Percentiles rank a stretch among this genome's conserved stretches.
Evolutionary conservation across 768 basidiomycete species (phyloP).

Genomic region (Lepiota brunneoincarnata): DNA sequence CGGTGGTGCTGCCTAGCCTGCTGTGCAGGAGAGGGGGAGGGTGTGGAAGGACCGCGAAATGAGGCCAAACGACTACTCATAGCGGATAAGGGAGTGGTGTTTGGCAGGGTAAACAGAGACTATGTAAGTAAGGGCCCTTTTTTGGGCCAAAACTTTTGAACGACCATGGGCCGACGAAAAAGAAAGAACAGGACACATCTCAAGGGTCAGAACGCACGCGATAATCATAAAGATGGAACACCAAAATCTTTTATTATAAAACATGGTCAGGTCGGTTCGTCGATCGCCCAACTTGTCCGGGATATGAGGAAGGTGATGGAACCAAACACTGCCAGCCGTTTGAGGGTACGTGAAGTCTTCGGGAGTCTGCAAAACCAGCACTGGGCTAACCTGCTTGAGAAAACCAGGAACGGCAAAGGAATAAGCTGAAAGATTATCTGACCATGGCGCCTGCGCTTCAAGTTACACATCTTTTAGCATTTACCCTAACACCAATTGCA

Average conservation of each 20-base stretch:
- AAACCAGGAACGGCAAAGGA: slow-evolving; percentile 79
- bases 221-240: slow-evolving; percentile 29
- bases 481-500: slow-evolving; percentile 83
- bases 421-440: slow-evolving; percentile 92
- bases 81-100: neutral
- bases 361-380: neutral
- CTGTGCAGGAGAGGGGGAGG: slow-evolving; percentile 61
- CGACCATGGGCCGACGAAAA: slow-evolving; percentile 52
- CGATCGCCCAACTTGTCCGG: slow-evolving; percentile 83
- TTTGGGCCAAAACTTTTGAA: slow-evolving; percentile 13
- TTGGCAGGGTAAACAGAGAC: too few species aligned
- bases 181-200: slow-evolving; percentile 83
- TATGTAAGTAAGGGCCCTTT: neutral
- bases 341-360: slow-evolving; percentile 56
- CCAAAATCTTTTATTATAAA: slow-evolving; percentile 98
- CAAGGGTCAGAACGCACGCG: slow-evolving; percentile 48
- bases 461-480: slow-evolving; percentile 90
- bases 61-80: slow-evolving; percentile 61
- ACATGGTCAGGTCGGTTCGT: slow-evolving; percentile 89
- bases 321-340: slow-evolving; percentile 91
- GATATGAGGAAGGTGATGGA: slow-evolving; percentile 97
- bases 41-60: slow-evolving; percentile 78
- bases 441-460: slow-evolving; percentile 87
- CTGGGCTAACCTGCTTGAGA: slow-evolving; percentile 14
- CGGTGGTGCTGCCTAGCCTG: slow-evolving; percentile 29